Evolutionary conservation across 2,329 filamentous ascomycete species (phyloP), one percentile per base, ranked within the genome.

Genomic region (Xylaria sp.): DNA sequence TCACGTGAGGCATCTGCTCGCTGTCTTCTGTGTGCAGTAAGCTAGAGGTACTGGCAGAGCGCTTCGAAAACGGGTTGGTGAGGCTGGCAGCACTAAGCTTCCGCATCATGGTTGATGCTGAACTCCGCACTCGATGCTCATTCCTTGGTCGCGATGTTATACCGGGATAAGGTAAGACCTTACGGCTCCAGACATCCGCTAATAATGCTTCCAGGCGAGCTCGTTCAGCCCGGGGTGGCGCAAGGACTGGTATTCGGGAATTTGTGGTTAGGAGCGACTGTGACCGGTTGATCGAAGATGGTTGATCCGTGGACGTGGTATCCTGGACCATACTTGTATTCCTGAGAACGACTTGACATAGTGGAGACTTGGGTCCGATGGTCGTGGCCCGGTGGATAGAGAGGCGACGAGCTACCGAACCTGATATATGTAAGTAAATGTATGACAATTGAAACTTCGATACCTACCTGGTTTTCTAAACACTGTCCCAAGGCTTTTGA

Each of bases 31-130:
- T 69, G 59, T 73, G 75, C 63, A 72, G 69, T 40, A 82, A 72
- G 63, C 78, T 81, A 17, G 81, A 80, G 54, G 85, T 74, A 71
- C 90, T 92, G 46, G 84, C 85, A 0, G 92, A 92, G 66, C 91
- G 88, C 73, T 90, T 92, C 44, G 88, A 87, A 76, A 97, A 94
- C 57, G 91, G 91, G 72, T 88, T 91, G 15, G 92, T 87, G 71
- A 96, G 91, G 78, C 90, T 94, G 58, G 91, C 90, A 75, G 93
- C 90, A 79, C 93, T 97, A 71, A 97, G 86, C 78, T 94, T 97
- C 61, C 94, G 88, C 83, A 97, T 97, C 76, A 97, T 88, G 0
- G 92, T 92, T 42, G 93, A 93, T 13, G 94, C 92, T n/a, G 92
- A 93, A 48, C 88, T 88, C 59, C 92, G 87, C 56, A 96, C 90